Base-by-base conservation (phyloP, 129 eudicot species). In the Rutidosis leptorrhynchoides region DNA sequence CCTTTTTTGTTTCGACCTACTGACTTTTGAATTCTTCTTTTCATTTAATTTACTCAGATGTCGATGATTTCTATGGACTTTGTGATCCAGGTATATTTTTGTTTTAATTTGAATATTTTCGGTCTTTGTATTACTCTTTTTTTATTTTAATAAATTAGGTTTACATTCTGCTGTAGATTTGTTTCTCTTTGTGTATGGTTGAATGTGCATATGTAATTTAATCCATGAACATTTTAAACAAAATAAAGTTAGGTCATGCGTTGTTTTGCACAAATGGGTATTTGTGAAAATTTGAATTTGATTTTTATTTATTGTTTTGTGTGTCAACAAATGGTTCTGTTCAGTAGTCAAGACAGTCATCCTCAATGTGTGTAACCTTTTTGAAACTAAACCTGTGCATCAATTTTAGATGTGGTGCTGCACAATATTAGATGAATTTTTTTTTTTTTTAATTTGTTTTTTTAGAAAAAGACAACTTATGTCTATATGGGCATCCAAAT, bases 401-500 rank as follows among this genome's bases (percentile, higher is more conserved):
- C 16, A 5, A 11, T 40, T 40, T 12, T 40, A 0, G 5, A 40
- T 11, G n/a, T 40, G 12, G n/a, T 12, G 28, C 28, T 21, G 28
- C 27, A 24, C 28, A 23, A n/a, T 49, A 17, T 49, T 17, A 17
- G 0, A 16, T 43, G 57, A 40, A 5, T 15, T 6, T 43, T 45
- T 1, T 3, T 64, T 23, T 12, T 21, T 10, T 15, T 5, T 3
- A 17, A 66, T 11, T 66, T 12, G 46, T 70, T 71, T 28, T 53
- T 81, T 7, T 52, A 92, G 96, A 88, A 74, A 85, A 88, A 77
- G 96, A 92, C 58, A 88, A 88, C 76, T 77, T 92, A 67, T 92
- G 98, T 79, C 81, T 92, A 17, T 88, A 87, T 83, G 98, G 96
- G 25, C 90, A 83, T 78, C 78, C 96, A 33, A 74, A 92, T 78